Percentiles rank a stretch among this genome's conserved stretches.
These are phyloP conservation scores for Talaromyces proteolyticus DNA, from an alignment of 495 filamentous ascomycete species.

Conservation along the genomic window DNA sequence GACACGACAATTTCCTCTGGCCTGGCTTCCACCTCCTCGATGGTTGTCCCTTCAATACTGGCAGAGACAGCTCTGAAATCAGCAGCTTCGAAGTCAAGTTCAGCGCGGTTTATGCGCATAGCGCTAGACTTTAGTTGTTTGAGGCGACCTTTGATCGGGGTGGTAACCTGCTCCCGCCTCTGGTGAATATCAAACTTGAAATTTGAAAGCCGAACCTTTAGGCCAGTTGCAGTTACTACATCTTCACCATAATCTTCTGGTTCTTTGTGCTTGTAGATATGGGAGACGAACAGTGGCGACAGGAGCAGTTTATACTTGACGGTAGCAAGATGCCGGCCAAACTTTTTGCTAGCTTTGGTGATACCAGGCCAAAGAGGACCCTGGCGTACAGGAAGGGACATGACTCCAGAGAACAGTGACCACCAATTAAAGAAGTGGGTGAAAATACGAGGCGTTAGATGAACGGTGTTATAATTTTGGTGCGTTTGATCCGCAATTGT, in stretches of 20 bases:
- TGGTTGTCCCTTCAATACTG: slow-evolving; percentile 71
- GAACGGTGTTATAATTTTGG: slow-evolving; percentile 76
- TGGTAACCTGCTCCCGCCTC: slow-evolving; percentile 84
- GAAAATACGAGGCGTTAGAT: slow-evolving; percentile 91
- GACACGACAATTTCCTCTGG: slow-evolving; percentile 50
- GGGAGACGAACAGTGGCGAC: slow-evolving; percentile 88
- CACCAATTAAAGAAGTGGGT: slow-evolving; percentile 99
- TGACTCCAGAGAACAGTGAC: slow-evolving; percentile 89
- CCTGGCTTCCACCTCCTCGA: slow-evolving; percentile 62
- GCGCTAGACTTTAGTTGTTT: slow-evolving; percentile 74
- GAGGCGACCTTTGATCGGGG: slow-evolving; percentile 63
- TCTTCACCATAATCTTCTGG: slow-evolving; percentile 77
- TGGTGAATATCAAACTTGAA: slow-evolving; percentile 96
- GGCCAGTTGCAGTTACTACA: slow-evolving; percentile 80
- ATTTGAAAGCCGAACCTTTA: slow-evolving; percentile 90
- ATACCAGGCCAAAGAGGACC: slow-evolving; percentile 83
- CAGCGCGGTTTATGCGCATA: slow-evolving; percentile 91
- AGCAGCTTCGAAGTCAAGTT: slow-evolving; percentile 85
- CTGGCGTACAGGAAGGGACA: slow-evolving; percentile 92
- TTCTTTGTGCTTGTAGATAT: slow-evolving; percentile 98
- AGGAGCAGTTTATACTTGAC: slow-evolving; percentile 95
- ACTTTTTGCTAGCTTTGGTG: slow-evolving; percentile 97
- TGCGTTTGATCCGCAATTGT: slow-evolving; percentile 50
- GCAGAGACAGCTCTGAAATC: slow-evolving; percentile 94
- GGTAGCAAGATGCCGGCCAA: slow-evolving; percentile 90